Evolutionary conservation across 371 early-diverging fungal species (phyloP).

Genomic region (Umbelopsis sp.): DNA sequence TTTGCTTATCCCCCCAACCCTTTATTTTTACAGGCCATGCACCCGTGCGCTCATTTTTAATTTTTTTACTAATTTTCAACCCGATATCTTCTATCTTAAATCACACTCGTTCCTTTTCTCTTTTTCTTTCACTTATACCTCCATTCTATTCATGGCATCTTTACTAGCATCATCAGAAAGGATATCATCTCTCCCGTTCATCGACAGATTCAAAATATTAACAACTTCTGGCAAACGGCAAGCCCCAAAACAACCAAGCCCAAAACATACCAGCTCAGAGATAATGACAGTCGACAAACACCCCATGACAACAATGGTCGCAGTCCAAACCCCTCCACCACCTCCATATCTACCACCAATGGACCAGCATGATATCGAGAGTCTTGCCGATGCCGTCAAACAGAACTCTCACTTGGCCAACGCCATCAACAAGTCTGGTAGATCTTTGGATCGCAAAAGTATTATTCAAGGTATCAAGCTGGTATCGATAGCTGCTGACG

Average conservation of each 20-base stretch:
- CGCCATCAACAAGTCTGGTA: neutral
- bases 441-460: conserved; percentile 37
- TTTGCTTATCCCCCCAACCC: neutral
- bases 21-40: neutral
- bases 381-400: neutral
- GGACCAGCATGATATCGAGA: conserved; percentile 1
- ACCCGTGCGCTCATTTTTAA: too few species aligned
- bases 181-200: neutral
- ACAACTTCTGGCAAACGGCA: neutral
- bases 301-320: conserved; percentile 7
- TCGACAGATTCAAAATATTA: neutral
- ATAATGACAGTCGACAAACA: conserved; percentile 1
- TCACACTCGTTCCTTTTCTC: neutral
- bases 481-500: conserved; percentile 57
- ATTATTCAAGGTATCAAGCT: conserved; percentile 61
- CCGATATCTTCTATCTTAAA: too few species aligned
- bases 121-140: neutral
- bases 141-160: neutral
- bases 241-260: neutral
- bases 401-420: neutral
- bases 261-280: neutral
- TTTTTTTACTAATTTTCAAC: too few species aligned
- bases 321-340: neutral
- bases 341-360: conserved; percentile 3
- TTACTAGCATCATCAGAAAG: conserved; percentile 8